Conservation (phyloP, 176 grass and related monocot species). For the Aegilops bicornis region DNA sequence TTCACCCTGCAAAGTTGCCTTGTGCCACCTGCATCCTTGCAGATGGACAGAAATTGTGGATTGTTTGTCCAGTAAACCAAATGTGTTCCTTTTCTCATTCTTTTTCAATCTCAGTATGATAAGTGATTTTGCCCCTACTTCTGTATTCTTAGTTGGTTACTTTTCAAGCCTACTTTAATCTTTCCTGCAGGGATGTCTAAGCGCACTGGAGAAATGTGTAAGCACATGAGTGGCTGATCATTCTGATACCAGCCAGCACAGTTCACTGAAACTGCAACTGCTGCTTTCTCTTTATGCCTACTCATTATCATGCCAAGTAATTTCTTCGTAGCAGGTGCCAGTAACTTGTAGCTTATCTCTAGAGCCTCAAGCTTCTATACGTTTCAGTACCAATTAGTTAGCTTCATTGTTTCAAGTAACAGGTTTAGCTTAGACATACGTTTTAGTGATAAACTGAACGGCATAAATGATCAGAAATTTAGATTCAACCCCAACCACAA, state of each 20-base stretch:
- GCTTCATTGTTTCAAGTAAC: conserved; percentile 3
- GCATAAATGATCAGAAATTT: background rate
- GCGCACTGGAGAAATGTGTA: background rate
- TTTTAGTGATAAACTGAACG: background rate
- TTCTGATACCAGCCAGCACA: background rate
- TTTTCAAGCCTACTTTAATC: conserved; percentile 6
- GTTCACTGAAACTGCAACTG: background rate
- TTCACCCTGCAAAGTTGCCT: background rate
- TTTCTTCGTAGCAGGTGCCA: background rate
- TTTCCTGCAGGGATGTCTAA: conserved; percentile 3
- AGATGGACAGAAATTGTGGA: background rate
- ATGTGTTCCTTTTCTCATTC: background rate
- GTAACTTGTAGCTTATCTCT: background rate
- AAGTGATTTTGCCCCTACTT: background rate
- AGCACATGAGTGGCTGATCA: background rate
- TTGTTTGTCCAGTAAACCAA: background rate
- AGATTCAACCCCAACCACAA: background rate
- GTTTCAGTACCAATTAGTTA: background rate
- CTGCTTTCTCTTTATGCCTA: conserved; percentile 9
- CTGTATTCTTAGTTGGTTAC: background rate
- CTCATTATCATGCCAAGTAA: background rate
- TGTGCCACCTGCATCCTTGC: background rate
- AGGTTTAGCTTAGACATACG: background rate
- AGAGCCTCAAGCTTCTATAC: background rate
- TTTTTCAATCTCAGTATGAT: background rate